phyloP scores from a whole-genome alignment of 2,329 filamentous ascomycete species.

The Neofusicoccum laricinum region DNA sequence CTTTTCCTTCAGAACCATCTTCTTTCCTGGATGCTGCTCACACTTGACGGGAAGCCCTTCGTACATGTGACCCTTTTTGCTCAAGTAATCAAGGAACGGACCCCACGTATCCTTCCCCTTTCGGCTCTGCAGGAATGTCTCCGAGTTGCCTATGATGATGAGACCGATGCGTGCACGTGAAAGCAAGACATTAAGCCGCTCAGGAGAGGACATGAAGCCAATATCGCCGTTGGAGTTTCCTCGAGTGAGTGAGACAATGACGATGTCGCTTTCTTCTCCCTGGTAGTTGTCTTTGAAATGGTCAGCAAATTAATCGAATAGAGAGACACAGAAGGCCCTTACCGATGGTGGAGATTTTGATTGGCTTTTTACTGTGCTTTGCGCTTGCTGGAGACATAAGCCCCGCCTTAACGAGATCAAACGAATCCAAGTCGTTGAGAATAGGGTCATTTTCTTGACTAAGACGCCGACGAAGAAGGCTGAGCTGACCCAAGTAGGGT shows the following conservation, averaged over 20 bases:
- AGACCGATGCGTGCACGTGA: slow-evolving; percentile 64
- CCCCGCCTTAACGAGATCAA: slow-evolving; percentile 62
- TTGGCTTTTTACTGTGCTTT: slow-evolving; percentile 48
- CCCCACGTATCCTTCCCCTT: slow-evolving; percentile 59
- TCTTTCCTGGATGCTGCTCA: slow-evolving; percentile 43
- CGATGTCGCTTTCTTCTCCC: slow-evolving; percentile 72
- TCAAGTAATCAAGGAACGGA: slow-evolving; percentile 57
- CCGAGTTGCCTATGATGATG: slow-evolving; percentile 67
- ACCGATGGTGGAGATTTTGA: slow-evolving; percentile 70
- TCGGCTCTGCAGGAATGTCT: slow-evolving; percentile 61
- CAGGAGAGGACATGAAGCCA: slow-evolving; percentile 65
- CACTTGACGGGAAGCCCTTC: slow-evolving; percentile 38
- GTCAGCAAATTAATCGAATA: slow-evolving; percentile 4
- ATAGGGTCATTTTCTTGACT: slow-evolving; percentile 59
- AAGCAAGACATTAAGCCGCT: slow-evolving; percentile 68
- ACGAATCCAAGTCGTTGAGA: slow-evolving; percentile 66
- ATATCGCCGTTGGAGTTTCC: slow-evolving; percentile 64
- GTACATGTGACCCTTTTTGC: slow-evolving; percentile 44
- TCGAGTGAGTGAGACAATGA: slow-evolving; percentile 65
- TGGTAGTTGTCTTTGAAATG: slow-evolving; percentile 66
- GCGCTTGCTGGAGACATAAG: slow-evolving; percentile 55
- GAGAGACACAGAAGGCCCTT: slow-evolving; percentile 26
- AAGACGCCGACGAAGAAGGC: slow-evolving; percentile 54
- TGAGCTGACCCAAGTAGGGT: slow-evolving; percentile 69
- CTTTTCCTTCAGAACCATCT: slow-evolving; percentile 45